Percentiles rank a stretch among this genome's conserved stretches.
These are phyloP conservation scores for Lactarius psammicola DNA, from an alignment of 768 basidiomycete species.

Conservation along the genomic window DNA sequence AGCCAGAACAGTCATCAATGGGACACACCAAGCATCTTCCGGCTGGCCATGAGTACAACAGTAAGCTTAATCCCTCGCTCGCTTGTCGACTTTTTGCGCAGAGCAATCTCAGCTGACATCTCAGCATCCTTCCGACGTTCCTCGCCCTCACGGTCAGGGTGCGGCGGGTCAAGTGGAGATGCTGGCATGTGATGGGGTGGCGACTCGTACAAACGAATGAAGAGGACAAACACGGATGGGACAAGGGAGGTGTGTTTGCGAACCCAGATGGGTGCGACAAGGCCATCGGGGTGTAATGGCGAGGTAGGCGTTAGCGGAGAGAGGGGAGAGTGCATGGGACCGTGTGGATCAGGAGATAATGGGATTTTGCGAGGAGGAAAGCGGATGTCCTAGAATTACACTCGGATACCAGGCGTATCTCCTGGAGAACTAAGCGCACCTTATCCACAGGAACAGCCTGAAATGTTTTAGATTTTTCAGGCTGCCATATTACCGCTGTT, in stretches of 20 bases:
- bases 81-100: conserved; percentile 71
- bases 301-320: conserved; percentile 88
- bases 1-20: neutral
- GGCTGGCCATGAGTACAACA: conserved; percentile 87
- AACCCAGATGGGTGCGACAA: conserved; percentile 98
- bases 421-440: conserved; percentile 34
- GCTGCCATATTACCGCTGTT: conserved; percentile 67
- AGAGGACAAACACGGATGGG: conserved; percentile 92
- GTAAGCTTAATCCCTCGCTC: conserved; percentile 94
- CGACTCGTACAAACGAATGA: conserved; percentile 77
- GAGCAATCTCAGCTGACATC: conserved; percentile 75
- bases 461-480: conserved; percentile 71
- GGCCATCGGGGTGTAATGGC: conserved; percentile 89
- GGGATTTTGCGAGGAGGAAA: conserved; percentile 85
- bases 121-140: conserved; percentile 73
- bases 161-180: conserved; percentile 55
- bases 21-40: conserved; percentile 76
- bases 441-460: conserved; percentile 84
- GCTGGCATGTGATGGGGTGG: conserved; percentile 41
- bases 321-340: conserved; percentile 77
- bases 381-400: conserved; percentile 51
- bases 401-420: neutral
- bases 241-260: conserved; percentile 91
- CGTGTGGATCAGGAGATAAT: conserved; percentile 54
- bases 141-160: conserved; percentile 55